Evolutionary conservation across 1,284 basidiomycete species (phyloP).

Genomic region (Ceratobasidium sp.): DNA sequence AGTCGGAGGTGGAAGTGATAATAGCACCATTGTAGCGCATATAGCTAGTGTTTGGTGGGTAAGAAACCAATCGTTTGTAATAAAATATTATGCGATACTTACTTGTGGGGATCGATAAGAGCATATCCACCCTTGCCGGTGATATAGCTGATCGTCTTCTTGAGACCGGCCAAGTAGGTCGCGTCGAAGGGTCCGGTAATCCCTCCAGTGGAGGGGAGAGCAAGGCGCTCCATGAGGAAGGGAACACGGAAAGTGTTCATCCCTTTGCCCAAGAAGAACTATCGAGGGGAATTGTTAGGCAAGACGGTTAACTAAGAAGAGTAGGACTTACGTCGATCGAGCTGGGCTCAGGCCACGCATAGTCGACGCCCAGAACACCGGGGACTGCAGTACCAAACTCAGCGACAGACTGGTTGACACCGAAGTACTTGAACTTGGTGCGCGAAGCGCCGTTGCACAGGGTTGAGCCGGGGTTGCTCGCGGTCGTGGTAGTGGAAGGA

Average conservation of each 20-base stretch:
- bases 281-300: constrained; percentile 22
- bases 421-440: constrained; percentile 74
- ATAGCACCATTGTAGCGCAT: constrained; percentile 68
- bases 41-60: constrained; percentile 60
- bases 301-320: constrained; percentile 11
- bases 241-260: constrained; percentile 76
- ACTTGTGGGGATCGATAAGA: constrained; percentile 65
- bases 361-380: constrained; percentile 52
- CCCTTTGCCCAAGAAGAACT: constrained; percentile 68
- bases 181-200: constrained; percentile 52
- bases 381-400: constrained; percentile 62
- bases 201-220: constrained; percentile 61
- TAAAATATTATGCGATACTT: constrained; percentile 51
- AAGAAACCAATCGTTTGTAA: neutral
- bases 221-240: constrained; percentile 71
- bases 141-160: constrained; percentile 69
- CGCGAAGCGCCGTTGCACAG: constrained; percentile 52
- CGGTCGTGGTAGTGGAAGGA: constrained; percentile 44
- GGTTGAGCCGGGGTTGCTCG: constrained; percentile 43
- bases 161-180: constrained; percentile 67
- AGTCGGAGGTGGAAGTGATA: constrained; percentile 65
- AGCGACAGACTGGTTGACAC: constrained; percentile 73
- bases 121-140: constrained; percentile 71
- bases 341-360: constrained; percentile 65
- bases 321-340: constrained; percentile 60